Evolutionary conservation across 2,329 filamentous ascomycete species (phyloP).

Genomic region (Pseudodiploospora longispora): DNA sequence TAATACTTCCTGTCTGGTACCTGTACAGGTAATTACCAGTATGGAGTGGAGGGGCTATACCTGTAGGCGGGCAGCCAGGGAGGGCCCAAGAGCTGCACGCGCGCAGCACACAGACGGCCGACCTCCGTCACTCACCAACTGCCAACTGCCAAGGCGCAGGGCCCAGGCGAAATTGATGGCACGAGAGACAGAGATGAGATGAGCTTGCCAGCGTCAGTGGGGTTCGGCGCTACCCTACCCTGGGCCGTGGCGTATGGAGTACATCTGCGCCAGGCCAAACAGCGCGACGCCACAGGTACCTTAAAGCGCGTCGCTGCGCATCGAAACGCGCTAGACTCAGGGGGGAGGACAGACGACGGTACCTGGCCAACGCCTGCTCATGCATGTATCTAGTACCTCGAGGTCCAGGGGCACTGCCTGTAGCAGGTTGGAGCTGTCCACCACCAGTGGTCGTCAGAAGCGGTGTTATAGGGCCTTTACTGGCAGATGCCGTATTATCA

Average conservation of each 20-base stretch:
- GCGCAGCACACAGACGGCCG: too few relatives aligned
- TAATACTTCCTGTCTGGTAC: too few relatives aligned
- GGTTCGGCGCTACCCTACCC: too few relatives aligned
- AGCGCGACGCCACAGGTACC: conserved; percentile 9
- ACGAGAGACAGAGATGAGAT: conserved; percentile 9
- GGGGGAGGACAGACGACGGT: conserved; percentile 9
- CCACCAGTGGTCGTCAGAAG: too few relatives aligned
- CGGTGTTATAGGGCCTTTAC: too few relatives aligned
- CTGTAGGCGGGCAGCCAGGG: too few relatives aligned
- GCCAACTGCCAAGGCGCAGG: not conserved
- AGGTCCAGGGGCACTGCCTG: too few relatives aligned
- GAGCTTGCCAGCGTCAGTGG: conserved; percentile 1
- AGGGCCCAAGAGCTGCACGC: too few relatives aligned
- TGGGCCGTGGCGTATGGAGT: conserved; percentile 1
- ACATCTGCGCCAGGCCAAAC: not conserved
- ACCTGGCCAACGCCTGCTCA: conserved; percentile 19
- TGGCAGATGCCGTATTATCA: too few relatives aligned
- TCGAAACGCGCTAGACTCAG: conserved; percentile 12
- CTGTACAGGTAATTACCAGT: too few relatives aligned
- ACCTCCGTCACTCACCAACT: not conserved
- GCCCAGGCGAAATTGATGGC: conserved; percentile 19
- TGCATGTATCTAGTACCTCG: conserved; percentile 18
- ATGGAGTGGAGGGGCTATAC: too few relatives aligned
- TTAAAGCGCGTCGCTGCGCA: conserved; percentile 1
- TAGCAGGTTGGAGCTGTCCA: too few relatives aligned